Conservation (phyloP, 2,329 filamentous ascomycete genomes). For the Mycosphaerella sp. region DNA sequence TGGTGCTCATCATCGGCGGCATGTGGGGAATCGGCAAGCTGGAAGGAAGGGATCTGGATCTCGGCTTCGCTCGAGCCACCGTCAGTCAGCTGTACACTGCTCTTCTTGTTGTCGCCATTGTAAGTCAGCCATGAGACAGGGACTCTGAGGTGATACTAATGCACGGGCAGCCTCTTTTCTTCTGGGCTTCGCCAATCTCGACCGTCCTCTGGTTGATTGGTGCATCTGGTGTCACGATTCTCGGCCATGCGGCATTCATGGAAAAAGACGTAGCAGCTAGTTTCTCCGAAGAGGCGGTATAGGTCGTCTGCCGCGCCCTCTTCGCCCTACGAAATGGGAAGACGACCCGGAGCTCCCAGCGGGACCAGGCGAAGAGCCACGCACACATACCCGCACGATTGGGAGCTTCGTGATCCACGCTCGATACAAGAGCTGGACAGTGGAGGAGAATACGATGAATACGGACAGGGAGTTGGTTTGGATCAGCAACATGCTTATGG, state of each 20-base stretch:
- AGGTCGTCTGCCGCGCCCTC: slow-evolving; percentile 98
- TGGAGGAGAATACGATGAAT: slow-evolving; percentile 37
- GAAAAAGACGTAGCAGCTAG: slow-evolving; percentile 71
- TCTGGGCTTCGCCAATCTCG: slow-evolving; percentile 76
- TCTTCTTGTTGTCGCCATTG: slow-evolving; percentile 70
- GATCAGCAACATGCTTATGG: slow-evolving; percentile 35
- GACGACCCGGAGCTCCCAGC: slow-evolving; percentile 72
- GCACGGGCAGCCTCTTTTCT: slow-evolving; percentile 56
- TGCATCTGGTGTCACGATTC: slow-evolving; percentile 84
- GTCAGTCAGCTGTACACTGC: slow-evolving; percentile 91
- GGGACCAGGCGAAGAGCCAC: slow-evolving; percentile 50
- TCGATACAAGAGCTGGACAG: slow-evolving; percentile 54
- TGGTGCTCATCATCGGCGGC: slow-evolving; percentile 76
- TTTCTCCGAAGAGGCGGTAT: slow-evolving; percentile 99
- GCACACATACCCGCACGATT: slow-evolving; percentile 29
- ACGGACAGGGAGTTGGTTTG: slow-evolving; percentile 39
- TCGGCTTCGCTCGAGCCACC: slow-evolving; percentile 75
- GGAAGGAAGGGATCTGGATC: slow-evolving; percentile 76
- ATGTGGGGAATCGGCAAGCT: slow-evolving; percentile 91
- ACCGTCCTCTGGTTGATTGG: slow-evolving; percentile 94
- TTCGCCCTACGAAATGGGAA: slow-evolving; percentile 91
- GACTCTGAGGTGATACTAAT: not conserved
- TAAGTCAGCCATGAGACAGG: slow-evolving; percentile 2
- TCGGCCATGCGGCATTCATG: slow-evolving; percentile 66
- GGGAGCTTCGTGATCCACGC: slow-evolving; percentile 40